Percentiles rank a stretch among this genome's conserved stretches.
These are phyloP conservation scores for Penicillium capsulatum DNA, from an alignment of 2,329 filamentous ascomycete genomes.

Conservation along the genomic window DNA sequence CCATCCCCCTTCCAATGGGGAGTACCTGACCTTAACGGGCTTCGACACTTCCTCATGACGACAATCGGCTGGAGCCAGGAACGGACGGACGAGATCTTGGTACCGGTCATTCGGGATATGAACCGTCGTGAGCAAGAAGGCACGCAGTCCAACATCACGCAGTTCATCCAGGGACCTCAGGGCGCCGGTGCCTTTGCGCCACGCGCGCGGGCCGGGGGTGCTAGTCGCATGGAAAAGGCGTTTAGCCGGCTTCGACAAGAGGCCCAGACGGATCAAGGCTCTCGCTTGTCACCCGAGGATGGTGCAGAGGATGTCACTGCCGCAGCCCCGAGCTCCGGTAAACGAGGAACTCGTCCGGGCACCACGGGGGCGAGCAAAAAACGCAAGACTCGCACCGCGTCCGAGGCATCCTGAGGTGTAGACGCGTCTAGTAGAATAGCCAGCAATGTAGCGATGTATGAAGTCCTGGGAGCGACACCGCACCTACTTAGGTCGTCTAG, in stretches of 20 bases:
- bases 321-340: slow-evolving; percentile 4
- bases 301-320: slow-evolving; percentile 1
- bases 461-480: neutral
- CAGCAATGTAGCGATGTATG: neutral
- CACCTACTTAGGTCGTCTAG: neutral
- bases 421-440: neutral
- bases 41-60: slow-evolving; percentile 78
- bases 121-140: slow-evolving; percentile 82
- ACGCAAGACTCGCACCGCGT: slow-evolving; percentile 19
- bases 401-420: neutral
- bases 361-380: slow-evolving; percentile 23
- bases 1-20: slow-evolving; percentile 88
- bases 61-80: slow-evolving; percentile 93
- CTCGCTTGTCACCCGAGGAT: neutral
- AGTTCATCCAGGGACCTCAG: slow-evolving; percentile 70
- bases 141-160: slow-evolving; percentile 94
- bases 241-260: slow-evolving; percentile 63
- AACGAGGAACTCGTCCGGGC: slow-evolving; percentile 9
- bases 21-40: slow-evolving; percentile 81
- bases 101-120: slow-evolving; percentile 94
- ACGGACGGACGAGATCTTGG: slow-evolving; percentile 88
- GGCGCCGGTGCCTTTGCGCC: slow-evolving; percentile 64
- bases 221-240: slow-evolving; percentile 72
- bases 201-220: slow-evolving; percentile 57
- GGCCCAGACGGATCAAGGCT: slow-evolving; percentile 32